Conservation (phyloP, 306 rosid species). For the Erythrophleum fordii region DNA sequence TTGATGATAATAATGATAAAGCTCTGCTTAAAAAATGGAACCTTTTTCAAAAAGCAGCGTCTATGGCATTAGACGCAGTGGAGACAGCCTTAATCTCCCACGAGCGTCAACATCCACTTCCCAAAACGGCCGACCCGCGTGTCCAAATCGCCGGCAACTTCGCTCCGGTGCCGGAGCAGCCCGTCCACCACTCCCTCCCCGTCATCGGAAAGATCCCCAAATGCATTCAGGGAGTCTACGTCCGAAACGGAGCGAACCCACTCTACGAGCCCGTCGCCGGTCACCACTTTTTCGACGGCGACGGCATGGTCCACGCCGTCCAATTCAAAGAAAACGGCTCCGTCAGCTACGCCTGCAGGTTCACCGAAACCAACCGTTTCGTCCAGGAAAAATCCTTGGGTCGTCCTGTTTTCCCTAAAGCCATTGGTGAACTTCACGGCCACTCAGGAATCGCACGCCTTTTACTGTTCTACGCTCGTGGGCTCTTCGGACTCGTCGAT, state of each 20-base stretch:
- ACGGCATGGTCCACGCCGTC: slow-evolving; percentile 95
- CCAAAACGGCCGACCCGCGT: slow-evolving; percentile 86
- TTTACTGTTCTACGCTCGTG: slow-evolving; percentile 74
- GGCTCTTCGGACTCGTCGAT: slow-evolving; percentile 67
- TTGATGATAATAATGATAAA: slow-evolving; percentile 12
- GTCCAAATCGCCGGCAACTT: slow-evolving; percentile 94
- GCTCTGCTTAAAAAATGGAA: slow-evolving; percentile 48
- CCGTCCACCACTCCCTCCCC: slow-evolving; percentile 49
- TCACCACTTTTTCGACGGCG: slow-evolving; percentile 97
- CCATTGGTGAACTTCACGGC: slow-evolving; percentile 97
- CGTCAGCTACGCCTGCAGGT: slow-evolving; percentile 79
- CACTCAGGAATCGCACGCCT: slow-evolving; percentile 93
- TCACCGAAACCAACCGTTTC: slow-evolving; percentile 81
- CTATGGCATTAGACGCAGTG: slow-evolving; percentile 65
- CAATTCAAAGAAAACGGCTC: slow-evolving; percentile 48
- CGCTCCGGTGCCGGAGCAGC: slow-evolving; percentile 82
- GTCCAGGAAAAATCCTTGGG: slow-evolving; percentile 74
- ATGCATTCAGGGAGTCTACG: slow-evolving; percentile 81
- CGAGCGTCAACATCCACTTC: slow-evolving; percentile 68
- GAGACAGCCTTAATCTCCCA: slow-evolving; percentile 59
- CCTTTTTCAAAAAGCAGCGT: slow-evolving; percentile 57
- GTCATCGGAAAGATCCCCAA: slow-evolving; percentile 71
- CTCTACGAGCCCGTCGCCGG: slow-evolving; percentile 82
- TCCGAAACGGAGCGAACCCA: slow-evolving; percentile 95
- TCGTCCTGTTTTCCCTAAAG: slow-evolving; percentile 82